phyloP scores from a whole-genome alignment of 257 asterid species.

The Solanum chmielewskii region DNA sequence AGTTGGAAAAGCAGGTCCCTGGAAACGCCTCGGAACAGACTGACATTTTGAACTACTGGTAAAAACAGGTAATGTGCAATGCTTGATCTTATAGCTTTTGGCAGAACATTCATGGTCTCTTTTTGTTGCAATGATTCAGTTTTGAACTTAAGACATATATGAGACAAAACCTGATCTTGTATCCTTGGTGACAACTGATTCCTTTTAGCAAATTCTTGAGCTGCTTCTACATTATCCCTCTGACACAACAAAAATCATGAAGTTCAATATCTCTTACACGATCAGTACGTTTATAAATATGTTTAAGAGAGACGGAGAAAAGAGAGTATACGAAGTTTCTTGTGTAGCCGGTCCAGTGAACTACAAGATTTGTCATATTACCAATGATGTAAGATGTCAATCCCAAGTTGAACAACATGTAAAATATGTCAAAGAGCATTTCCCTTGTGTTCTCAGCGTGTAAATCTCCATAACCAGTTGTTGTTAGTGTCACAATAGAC shows the following conservation, averaged over 20 bases:
- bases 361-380: conserved; percentile 55
- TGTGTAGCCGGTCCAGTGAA: conserved; percentile 47
- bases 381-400: conserved; percentile 54
- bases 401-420: conserved; percentile 57
- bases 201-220: conserved; percentile 57
- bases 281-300: not conserved
- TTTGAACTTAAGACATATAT: conserved; percentile 75
- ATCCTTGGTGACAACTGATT: conserved; percentile 57
- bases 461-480: conserved; percentile 60
- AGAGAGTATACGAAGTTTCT: conserved; percentile 31
- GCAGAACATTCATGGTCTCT: conserved; percentile 54
- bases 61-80: conserved; percentile 58
- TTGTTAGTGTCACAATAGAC: conserved; percentile 54
- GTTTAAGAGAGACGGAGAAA: not conserved
- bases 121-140: conserved; percentile 75
- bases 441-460: conserved; percentile 49
- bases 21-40: conserved; percentile 70
- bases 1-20: conserved; percentile 61
- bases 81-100: conserved; percentile 72
- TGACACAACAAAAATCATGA: conserved; percentile 5
- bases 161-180: conserved; percentile 67
- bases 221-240: conserved; percentile 69
- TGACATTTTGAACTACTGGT: conserved; percentile 45
- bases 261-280: not conserved
- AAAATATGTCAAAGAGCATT: conserved; percentile 43